Base-by-base conservation (phyloP, 192 early-diverging fungal genomes). In the Oehlia diaphana region DNA sequence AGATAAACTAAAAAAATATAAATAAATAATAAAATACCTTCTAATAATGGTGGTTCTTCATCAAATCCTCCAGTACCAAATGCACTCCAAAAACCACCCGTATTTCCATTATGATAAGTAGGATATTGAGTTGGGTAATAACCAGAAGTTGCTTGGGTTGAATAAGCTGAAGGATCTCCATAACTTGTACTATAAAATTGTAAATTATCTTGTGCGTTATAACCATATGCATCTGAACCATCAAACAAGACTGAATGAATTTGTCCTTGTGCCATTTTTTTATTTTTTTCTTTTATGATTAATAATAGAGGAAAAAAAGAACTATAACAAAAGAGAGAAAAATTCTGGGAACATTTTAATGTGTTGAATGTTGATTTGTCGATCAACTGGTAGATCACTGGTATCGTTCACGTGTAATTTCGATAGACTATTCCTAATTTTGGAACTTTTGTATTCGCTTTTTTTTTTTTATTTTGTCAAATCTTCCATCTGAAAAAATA, bases 21-120 rank as follows among this genome's bases (percentile, higher is more conserved):
- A 47, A 31, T 13, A 9, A n/a, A 86, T 7, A 26, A 33, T 53
- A 10, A 44, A 72, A 12, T 72, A 93, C 92, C 92, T 86, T 98
- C 96, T 81, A 99, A 82, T 74, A 99, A 84, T 67, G 98, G 96
- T 49, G 95, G 94, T 80, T 99, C 98, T 74, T 95, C 95, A 44
- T 92, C 94, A 72, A 95, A 92, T 9, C 95, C 97, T 44, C 96
- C 96, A 7, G 96, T 93, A 31, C 93, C 92, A 88, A 99, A 98
- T 12, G 98, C 98, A 42, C 90, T 89, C 84, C 86, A 84, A 44
- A 91, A 85, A 9, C 81, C 69, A 9, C 83, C 84, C 4, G 73
- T 53, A 12, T 50, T 69, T 12, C 77, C 70, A 28, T 79, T 73
- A 12, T 72, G 23, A 53, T 85, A 64, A 21, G 0, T 16, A 9